Evolutionary conservation across 2,329 filamentous ascomycete genomes (phyloP).

Genomic region (Juglanconis sp.): DNA sequence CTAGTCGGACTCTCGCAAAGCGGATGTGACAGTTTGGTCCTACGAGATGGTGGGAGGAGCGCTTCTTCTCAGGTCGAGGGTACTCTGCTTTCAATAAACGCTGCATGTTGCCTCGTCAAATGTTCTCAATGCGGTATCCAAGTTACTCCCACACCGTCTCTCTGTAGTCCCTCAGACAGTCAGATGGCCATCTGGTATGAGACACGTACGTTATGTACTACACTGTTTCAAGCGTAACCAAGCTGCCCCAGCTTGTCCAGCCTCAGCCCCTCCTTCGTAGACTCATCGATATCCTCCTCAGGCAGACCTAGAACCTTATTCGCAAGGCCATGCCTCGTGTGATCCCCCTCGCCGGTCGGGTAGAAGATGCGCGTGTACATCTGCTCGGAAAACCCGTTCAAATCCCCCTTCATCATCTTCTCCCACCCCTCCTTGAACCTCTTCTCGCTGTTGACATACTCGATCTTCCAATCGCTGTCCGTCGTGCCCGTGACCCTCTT

Average conservation of each 20-base stretch:
- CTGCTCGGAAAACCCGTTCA: slow-evolving; percentile 42
- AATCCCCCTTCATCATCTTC: slow-evolving; percentile 41
- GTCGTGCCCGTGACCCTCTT: slow-evolving; percentile 53
- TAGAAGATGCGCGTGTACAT: slow-evolving; percentile 58
- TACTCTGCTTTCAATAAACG: background rate
- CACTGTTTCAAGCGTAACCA: background rate
- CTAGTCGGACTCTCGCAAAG: background rate
- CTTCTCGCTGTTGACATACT: slow-evolving; percentile 39
- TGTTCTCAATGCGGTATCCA: background rate
- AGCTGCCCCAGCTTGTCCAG: slow-evolving; percentile 31
- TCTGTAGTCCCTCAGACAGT: background rate
- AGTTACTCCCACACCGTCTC: background rate
- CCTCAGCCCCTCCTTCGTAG: slow-evolving; percentile 46
- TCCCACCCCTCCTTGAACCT: slow-evolving; percentile 47
- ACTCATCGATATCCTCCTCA: slow-evolving; percentile 55
- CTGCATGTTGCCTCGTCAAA: background rate
- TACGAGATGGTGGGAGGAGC: background rate
- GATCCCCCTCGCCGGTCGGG: slow-evolving; percentile 36
- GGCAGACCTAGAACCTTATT: slow-evolving; percentile 55
- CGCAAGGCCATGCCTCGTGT: slow-evolving; percentile 36
- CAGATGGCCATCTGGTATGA: background rate
- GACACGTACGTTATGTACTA: too few relatives aligned
- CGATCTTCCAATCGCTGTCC: slow-evolving; percentile 58
- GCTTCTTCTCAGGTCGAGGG: background rate
- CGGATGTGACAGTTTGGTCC: background rate